Evolutionary conservation across 129 eudicot genomes (phyloP).

Genomic region (Cynara cardunculus): DNA sequence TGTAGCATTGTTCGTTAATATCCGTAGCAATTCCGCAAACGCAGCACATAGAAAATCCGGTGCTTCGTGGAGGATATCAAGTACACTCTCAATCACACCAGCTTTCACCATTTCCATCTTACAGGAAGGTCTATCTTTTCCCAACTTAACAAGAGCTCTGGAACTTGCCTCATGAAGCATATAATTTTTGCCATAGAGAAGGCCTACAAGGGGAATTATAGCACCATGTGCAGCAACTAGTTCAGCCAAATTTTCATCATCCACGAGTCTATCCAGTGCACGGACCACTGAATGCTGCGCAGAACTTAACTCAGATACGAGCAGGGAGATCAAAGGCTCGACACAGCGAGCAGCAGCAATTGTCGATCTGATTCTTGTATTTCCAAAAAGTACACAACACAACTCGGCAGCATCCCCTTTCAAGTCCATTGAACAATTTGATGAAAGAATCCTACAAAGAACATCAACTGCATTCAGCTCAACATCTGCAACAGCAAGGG

Average conservation of each 20-base stretch:
- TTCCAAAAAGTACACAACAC: slow-evolving; percentile 86
- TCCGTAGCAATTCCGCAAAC: slow-evolving; percentile 85
- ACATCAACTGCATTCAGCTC: slow-evolving; percentile 97
- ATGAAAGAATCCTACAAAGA: slow-evolving; percentile 80
- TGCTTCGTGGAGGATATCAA: slow-evolving; percentile 86
- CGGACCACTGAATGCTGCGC: slow-evolving; percentile 91
- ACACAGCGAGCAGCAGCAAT: slow-evolving; percentile 96
- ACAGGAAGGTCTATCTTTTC: slow-evolving; percentile 93
- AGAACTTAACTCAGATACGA: slow-evolving; percentile 75
- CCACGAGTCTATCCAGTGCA: slow-evolving; percentile 82
- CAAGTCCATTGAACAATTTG: slow-evolving; percentile 82
- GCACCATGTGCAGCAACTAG: slow-evolving; percentile 97
- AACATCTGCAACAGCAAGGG: slow-evolving; percentile 94
- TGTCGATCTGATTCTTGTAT: slow-evolving; percentile 84
- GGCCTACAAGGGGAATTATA: slow-evolving; percentile 94
- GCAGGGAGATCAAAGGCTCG: slow-evolving; percentile 89
- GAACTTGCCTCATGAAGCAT: slow-evolving; percentile 91
- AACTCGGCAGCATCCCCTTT: slow-evolving; percentile 97
- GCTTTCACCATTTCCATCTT: slow-evolving; percentile 99
- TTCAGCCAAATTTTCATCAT: slow-evolving; percentile 91
- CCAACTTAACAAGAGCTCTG: slow-evolving; percentile 91
- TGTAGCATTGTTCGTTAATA: slow-evolving; percentile 91
- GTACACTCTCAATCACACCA: slow-evolving; percentile 83
- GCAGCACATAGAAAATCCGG: slow-evolving; percentile 95
- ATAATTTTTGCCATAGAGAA: slow-evolving; percentile 72